A percentile compares a stretch with the other conserved stretches of the same genome.
Evolutionary conservation across 2,329 filamentous ascomycete genomes (phyloP).

Genomic region (Sclerotinia glacialis): DNA sequence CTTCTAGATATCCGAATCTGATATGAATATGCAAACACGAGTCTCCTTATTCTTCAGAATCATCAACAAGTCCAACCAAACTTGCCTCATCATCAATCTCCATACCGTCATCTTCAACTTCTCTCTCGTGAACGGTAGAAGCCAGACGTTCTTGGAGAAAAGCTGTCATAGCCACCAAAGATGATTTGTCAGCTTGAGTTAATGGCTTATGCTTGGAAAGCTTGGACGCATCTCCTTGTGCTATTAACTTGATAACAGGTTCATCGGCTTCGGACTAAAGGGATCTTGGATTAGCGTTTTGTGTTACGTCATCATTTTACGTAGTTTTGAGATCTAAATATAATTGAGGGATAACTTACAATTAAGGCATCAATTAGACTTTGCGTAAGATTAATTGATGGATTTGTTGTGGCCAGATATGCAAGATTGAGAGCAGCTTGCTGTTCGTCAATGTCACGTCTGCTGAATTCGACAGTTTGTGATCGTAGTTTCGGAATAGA

Average conservation of each 20-base stretch:
- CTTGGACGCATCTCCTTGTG: conserved; percentile 32
- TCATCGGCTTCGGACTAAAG: conserved; percentile 44
- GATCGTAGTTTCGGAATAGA: conserved; percentile 23
- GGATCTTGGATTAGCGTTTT: conserved; percentile 30
- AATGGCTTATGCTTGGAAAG: conserved; percentile 18
- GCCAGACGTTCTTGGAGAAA: conserved; percentile 28
- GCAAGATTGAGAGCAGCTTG: conserved; percentile 65
- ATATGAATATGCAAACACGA: neutral
- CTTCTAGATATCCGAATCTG: neutral
- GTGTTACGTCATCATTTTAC: conserved; percentile 10
- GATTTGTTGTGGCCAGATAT: conserved; percentile 52
- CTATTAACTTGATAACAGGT: conserved; percentile 43
- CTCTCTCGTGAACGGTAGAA: neutral
- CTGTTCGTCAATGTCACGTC: conserved; percentile 52
- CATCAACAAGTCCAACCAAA: neutral
- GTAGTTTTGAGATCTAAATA: neutral
- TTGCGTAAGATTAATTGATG: conserved; percentile 44
- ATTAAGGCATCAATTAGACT: conserved; percentile 59
- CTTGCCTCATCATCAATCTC: neutral
- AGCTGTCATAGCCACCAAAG: conserved; percentile 29
- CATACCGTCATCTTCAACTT: neutral
- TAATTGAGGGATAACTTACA: conserved; percentile 47
- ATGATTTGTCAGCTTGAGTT: conserved; percentile 24
- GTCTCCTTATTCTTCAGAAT: neutral
- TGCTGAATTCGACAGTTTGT: conserved; percentile 25